Base-by-base conservation (phyloP, 2,329 filamentous ascomycete species). In the Botrytis paeoniae region DNA sequence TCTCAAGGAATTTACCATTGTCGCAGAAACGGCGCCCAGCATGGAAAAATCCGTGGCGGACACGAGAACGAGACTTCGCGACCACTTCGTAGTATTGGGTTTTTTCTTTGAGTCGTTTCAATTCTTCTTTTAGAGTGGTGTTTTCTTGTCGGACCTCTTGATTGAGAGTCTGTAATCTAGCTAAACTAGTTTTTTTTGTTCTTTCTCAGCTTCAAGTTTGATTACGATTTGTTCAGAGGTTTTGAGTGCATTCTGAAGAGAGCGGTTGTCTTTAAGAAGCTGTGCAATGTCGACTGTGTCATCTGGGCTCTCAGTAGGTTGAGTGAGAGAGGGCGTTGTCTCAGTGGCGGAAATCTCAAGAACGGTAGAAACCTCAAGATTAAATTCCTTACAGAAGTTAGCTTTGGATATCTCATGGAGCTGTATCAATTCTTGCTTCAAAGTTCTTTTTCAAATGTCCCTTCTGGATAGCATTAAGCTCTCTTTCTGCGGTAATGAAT, bases 101-200 rank as follows among this genome's bases (percentile, higher is more conserved):
- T 3, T 37, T 6, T 22, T 32, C 5, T 37, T 48, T 12, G 8
- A 48, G 6, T 25, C 1, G 25, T 48, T 65, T 43, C 29, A 20
- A n/a, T 7, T 37, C 22, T 51, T n/a, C 20, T 51, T 51, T 39
- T 32, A 39, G 16, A 4, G 32, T 16, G 45, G 35, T 1, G 12
- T 20, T 51, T 25, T 65, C 22, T 29, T n/a, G 20, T 22, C 25
- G 25, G 16, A n/a, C 0, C 4, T 12, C 25, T 4, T 25, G 1
- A 14, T 51, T 5, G 48, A 14, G 25, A 2, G 0, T 3, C 25
- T 51, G 48, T 0, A 0, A 6, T 0, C 0, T 51, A 6, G 4
- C 48, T 1, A 25, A n/a, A 22, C 4, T 14, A 1, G 14, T 25
- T 51, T 35, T 48, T 64, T 12, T 65, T 39, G 22, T 22, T 51